phyloP scores from a whole-genome alignment of 495 filamentous ascomycete genomes.

The Glarea lozoyensis region DNA sequence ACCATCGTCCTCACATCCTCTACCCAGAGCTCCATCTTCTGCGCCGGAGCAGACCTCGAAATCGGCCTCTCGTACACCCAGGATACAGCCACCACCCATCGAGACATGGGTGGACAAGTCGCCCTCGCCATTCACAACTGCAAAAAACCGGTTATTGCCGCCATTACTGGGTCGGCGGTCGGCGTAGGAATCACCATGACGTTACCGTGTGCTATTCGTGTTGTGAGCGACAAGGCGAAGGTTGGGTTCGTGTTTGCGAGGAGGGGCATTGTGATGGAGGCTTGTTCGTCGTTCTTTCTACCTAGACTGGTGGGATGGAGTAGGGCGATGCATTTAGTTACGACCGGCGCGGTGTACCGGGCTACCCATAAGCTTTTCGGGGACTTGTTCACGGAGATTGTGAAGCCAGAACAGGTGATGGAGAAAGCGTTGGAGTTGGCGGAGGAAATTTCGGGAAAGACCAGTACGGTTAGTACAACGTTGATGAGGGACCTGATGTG shows the following conservation, averaged over 20 bases:
- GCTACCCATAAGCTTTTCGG: conserved; percentile 34
- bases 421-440: conserved; percentile 48
- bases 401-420: conserved; percentile 41
- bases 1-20: conserved; percentile 47
- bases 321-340: conserved; percentile 48
- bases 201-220: conserved; percentile 49
- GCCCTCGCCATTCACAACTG: conserved; percentile 52
- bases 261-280: conserved; percentile 54
- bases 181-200: conserved; percentile 63
- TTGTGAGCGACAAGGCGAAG: conserved; percentile 45
- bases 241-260: conserved; percentile 59
- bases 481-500: conserved; percentile 55
- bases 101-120: conserved; percentile 44
- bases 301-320: conserved; percentile 49
- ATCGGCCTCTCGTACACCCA: conserved; percentile 20
- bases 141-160: conserved; percentile 55
- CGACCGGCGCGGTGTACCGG: conserved; percentile 34
- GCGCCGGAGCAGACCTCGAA: conserved; percentile 54
- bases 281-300: conserved; percentile 53
- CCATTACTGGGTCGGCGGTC: conserved; percentile 57
- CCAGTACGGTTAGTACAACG: conserved; percentile 41
- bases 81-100: conserved; percentile 16
- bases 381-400: conserved; percentile 46
- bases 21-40: conserved; percentile 53
- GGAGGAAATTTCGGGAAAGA: conserved; percentile 48